Percentiles rank a stretch among this genome's conserved stretches.
These are phyloP conservation scores for Ampelomyces quisqualis DNA, from an alignment of 2,329 filamentous ascomycete genomes.

Conservation along the genomic window DNA sequence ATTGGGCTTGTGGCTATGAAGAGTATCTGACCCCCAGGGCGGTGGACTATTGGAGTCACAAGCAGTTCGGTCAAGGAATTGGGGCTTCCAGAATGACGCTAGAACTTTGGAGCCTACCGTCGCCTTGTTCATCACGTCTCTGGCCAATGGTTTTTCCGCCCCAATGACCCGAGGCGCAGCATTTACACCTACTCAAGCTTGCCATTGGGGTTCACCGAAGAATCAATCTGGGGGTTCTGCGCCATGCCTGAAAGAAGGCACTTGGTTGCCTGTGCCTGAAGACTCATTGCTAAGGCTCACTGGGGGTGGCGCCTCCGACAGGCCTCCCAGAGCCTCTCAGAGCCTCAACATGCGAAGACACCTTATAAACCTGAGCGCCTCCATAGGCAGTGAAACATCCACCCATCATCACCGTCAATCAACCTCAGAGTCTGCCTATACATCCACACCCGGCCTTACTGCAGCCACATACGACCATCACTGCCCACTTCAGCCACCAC, in stretches of 20 bases:
- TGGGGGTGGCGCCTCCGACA: constrained; percentile 25
- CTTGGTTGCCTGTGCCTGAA: constrained; percentile 30
- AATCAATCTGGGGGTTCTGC: constrained; percentile 20
- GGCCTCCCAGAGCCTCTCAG: constrained; percentile 20
- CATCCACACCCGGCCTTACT: constrained; percentile 7
- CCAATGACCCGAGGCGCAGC: constrained; percentile 30
- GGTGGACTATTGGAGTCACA: constrained; percentile 36
- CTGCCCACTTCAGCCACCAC: constrained; percentile 2
- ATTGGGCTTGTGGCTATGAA: constrained; percentile 29
- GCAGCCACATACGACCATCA: constrained; percentile 11
- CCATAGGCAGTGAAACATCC: constrained; percentile 7
- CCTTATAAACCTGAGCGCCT: constrained; percentile 17
- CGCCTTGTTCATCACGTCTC: constrained; percentile 27
- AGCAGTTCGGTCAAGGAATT: constrained; percentile 14
- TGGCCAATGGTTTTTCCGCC: constrained; percentile 21
- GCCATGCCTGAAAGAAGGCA: constrained; percentile 38
- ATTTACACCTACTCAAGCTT: constrained; percentile 14
- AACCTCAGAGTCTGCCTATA: constrained; percentile 13
- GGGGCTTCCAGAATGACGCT: constrained; percentile 28
- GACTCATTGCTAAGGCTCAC: constrained; percentile 21
- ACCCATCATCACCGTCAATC: constrained; percentile 8
- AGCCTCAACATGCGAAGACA: no score
- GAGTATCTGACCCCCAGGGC: constrained; percentile 17
- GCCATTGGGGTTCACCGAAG: constrained; percentile 17
- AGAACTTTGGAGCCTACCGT: constrained; percentile 32